Evolutionary conservation across 2,329 filamentous ascomycete genomes (phyloP).

Genomic region (Daldinia eschscholtzii): DNA sequence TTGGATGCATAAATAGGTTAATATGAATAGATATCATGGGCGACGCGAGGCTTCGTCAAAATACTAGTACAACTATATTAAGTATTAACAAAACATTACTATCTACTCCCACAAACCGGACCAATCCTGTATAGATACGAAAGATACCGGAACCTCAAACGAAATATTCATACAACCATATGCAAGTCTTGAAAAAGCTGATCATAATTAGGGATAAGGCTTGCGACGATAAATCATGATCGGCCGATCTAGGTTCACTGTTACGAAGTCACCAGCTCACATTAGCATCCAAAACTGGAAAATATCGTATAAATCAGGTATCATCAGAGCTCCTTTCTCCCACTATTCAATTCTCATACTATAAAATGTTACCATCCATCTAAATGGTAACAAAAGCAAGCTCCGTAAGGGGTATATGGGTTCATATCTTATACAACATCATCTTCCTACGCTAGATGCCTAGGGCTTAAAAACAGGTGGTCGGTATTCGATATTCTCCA

Average conservation of each 20-base stretch:
- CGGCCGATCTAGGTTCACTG: no score
- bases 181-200: no score
- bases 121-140: no score
- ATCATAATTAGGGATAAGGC: no score
- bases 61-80: no score
- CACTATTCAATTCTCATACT: constrained; percentile 1
- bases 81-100: no score
- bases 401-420: constrained; percentile 31
- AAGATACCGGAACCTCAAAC: no score
- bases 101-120: no score
- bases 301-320: constrained; percentile 13
- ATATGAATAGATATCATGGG: background rate
- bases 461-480: constrained; percentile 25
- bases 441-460: background rate
- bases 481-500: constrained; percentile 56
- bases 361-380: background rate
- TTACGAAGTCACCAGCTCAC: no score
- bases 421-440: constrained; percentile 20
- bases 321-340: constrained; percentile 6
- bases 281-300: constrained; percentile 6
- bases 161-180: no score
- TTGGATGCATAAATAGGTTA: background rate
- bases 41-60: no score
- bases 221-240: no score
- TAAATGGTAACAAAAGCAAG: constrained; percentile 14